These are phyloP conservation scores for Entomortierella parvispora DNA, from an alignment of 192 early-diverging fungal species.

Conservation along the genomic window DNA sequence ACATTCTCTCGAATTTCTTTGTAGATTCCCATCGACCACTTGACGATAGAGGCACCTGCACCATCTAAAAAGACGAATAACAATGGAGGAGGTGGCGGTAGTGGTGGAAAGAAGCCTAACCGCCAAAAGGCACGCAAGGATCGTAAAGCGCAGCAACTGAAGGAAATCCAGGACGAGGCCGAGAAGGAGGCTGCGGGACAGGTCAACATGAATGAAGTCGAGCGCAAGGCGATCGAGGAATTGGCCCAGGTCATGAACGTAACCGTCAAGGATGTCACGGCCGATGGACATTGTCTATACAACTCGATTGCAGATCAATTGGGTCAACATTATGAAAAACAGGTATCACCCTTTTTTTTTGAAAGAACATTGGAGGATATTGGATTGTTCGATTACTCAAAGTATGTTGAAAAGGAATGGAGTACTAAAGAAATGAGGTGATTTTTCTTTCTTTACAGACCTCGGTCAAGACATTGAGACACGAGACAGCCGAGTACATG, in stretches of 20 bases:
- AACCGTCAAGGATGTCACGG: constrained; percentile 71
- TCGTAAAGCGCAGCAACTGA: constrained; percentile 76
- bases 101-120: constrained; percentile 37
- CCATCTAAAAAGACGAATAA: constrained; percentile 25
- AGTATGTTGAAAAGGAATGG: neutral
- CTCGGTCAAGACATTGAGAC: constrained; percentile 73
- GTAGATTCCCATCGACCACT: constrained; percentile 47
- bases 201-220: constrained; percentile 80
- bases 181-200: constrained; percentile 77
- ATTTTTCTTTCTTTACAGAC: constrained; percentile 23
- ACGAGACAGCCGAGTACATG: constrained; percentile 84
- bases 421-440: constrained; percentile 1
- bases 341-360: constrained; percentile 27
- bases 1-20: too few relatives aligned
- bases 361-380: too few relatives aligned
- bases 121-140: constrained; percentile 72
- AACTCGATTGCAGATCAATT: constrained; percentile 91
- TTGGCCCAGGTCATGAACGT: constrained; percentile 68
- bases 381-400: neutral
- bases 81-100: constrained; percentile 8
- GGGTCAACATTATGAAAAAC: constrained; percentile 56
- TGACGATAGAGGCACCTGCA: constrained; percentile 18
- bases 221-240: constrained; percentile 72
- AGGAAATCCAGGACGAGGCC: constrained; percentile 77
- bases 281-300: constrained; percentile 97